Base-by-base conservation (phyloP, 2,329 filamentous ascomycete genomes). In the Colletotrichum destructivum region DNA sequence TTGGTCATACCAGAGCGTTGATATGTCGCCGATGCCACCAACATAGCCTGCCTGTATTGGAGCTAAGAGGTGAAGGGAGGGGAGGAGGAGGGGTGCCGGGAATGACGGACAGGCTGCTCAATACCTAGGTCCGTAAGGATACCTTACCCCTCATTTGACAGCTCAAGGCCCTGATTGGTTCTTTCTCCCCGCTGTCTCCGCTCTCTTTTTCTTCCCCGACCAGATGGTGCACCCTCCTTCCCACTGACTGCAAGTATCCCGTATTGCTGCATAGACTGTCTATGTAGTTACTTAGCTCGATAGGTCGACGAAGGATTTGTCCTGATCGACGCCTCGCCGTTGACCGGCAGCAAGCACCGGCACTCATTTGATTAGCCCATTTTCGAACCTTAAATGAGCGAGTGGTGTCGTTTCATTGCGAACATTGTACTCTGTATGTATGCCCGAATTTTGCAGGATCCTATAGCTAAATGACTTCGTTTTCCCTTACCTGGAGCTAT, bases 61-160 rank as follows among this genome's bases (percentile, higher is more conserved):
- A 49, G 44, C 13, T n/a, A 31, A 18, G 46, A 51, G 46, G n/a
- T 21, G 46, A 35, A 35, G 31, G 31, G 26, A 7, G 26, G 31
- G 31, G 31, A 35, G 31, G 6, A 35, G 31, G 31, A 49, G 46
- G 46, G n/a, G 49, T 11, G 4, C 13, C 16, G 13, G 23, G 49
- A 52, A 52, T 52, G 23, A 52, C 51, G 7, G 26, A 35, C 51
- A 31, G 51, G 18, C 51, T 18, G 51, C 23, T 54, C 15, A 23
- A 18, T 16, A 26, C 26, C 26, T 26, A 31, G 51, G 18, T 3
- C 18, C 52, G 38, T 18, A 2, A 35, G 21, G 52, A 38, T 57
- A 38, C 23, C 35, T 38, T 54, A 44, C 64, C 64, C 64, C 55
- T 66, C 64, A 47, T 42, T 62, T 42, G 46, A 61, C 52, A 26